Conservation (phyloP, 805 yeast genomes). For the Diddensiella caesifluorescens region DNA sequence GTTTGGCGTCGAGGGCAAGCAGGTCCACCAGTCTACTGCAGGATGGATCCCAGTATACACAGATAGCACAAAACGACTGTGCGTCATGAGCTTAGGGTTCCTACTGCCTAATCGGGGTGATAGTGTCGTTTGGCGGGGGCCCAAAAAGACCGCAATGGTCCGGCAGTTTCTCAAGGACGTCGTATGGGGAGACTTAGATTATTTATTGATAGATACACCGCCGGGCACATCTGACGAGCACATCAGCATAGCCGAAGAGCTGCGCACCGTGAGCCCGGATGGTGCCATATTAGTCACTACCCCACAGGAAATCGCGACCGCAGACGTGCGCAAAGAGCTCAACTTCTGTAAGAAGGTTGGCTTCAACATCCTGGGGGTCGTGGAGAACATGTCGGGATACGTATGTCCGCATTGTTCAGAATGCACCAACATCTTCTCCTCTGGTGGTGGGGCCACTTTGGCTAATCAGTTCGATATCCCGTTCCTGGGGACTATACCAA, state of each 20-base stretch:
- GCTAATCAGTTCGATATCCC: constrained; percentile 58
- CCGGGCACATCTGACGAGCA: constrained; percentile 99
- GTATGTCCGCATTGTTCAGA: constrained; percentile 92
- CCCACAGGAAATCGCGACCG: constrained; percentile 88
- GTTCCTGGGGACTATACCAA: constrained; percentile 84
- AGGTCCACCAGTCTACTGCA: constrained; percentile 70
- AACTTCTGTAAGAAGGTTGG: constrained; percentile 86
- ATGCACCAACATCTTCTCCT: constrained; percentile 78
- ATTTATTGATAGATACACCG: constrained; percentile 89
- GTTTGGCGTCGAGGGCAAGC: constrained; percentile 81
- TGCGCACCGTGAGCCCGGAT: constrained; percentile 63
- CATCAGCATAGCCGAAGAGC: constrained; percentile 90
- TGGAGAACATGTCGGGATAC: constrained; percentile 96
- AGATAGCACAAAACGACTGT: constrained; percentile 42
- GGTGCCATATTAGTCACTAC: constrained; percentile 96
- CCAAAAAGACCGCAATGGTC: constrained; percentile 96
- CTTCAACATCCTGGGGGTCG: constrained; percentile 72
- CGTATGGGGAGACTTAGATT: constrained; percentile 77
- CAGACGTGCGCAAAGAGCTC: constrained; percentile 91
- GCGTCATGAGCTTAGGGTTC: constrained; percentile 85
- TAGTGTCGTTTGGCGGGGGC: constrained; percentile 97
- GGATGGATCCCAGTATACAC: constrained; percentile 92
- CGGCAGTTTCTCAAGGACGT: constrained; percentile 89
- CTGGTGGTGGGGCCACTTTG: constrained; percentile 81
- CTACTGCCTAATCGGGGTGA: constrained; percentile 76